Conservation (phyloP, 169 alveolate genomes). For the Eimeria tenella region DNA sequence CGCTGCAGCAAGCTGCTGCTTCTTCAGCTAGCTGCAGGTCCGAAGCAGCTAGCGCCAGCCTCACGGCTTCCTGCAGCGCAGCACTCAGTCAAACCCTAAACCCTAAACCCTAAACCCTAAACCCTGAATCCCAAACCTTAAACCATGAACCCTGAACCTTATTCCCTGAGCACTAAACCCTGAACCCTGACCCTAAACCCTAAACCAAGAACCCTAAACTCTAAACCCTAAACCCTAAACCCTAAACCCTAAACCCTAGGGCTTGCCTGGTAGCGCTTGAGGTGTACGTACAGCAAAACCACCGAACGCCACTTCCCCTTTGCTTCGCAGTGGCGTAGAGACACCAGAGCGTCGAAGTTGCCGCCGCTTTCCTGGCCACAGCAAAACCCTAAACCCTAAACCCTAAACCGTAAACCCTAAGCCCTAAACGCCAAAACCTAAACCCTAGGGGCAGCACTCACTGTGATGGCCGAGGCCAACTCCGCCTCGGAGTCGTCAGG, state of each 20-base stretch:
- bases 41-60: constrained; percentile 17
- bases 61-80: constrained; percentile 21
- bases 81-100: background rate
- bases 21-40: constrained; percentile 26
- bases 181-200: background rate
- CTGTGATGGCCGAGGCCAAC: background rate
- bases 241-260: background rate
- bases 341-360: constrained; percentile 27
- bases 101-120: background rate
- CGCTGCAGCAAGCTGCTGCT: constrained; percentile 16
- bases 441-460: background rate
- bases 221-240: constrained; percentile 16
- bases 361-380: constrained; percentile 14
- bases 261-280: constrained; percentile 58
- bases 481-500: constrained; percentile 38
- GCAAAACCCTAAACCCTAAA: constrained; percentile 11
- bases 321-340: constrained; percentile 49
- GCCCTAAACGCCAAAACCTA: background rate
- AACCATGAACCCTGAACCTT: background rate
- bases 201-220: background rate
- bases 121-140: constrained; percentile 3
- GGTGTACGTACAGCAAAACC: constrained; percentile 37
- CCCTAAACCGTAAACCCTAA: constrained; percentile 20
- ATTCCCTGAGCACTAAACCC: background rate
- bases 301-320: background rate